phyloP scores from a whole-genome alignment of 2,329 filamentous ascomycete species.

The Penicillium paneum region DNA sequence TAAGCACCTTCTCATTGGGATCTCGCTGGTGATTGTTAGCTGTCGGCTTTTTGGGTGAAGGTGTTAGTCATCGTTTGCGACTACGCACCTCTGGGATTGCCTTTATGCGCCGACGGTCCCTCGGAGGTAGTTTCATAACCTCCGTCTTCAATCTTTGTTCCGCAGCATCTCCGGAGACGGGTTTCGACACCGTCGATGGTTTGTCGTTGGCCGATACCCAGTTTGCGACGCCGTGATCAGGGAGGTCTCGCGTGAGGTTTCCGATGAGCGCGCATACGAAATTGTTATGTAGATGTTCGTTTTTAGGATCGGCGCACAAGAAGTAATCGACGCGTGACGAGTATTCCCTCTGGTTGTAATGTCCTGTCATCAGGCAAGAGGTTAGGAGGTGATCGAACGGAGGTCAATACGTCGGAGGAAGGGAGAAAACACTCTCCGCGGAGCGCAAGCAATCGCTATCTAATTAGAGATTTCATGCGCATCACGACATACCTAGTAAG shows the following conservation, averaged over 20 bases:
- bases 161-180: conserved; percentile 56
- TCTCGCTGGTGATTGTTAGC: conserved; percentile 32
- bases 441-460: not conserved
- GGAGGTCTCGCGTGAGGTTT: conserved; percentile 59
- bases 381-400: conserved; percentile 19
- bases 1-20: conserved; percentile 29
- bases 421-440: not conserved
- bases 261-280: conserved; percentile 58
- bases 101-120: conserved; percentile 59
- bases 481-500: conserved; percentile 50
- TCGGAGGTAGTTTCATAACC: conserved; percentile 59
- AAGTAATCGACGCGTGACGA: conserved; percentile 55
- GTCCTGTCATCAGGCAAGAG: conserved; percentile 41
- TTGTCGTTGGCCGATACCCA: conserved; percentile 63
- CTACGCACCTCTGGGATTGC: conserved; percentile 48
- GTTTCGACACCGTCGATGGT: conserved; percentile 48
- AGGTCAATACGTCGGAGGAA: conserved; percentile 4
- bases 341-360: conserved; percentile 61
- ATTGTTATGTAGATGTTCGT: conserved; percentile 60
- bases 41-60: not conserved
- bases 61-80: not conserved
- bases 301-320: conserved; percentile 51
- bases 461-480: not conserved
- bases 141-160: conserved; percentile 63
- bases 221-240: conserved; percentile 60